These are phyloP conservation scores for Oxalis stricta DNA, from an alignment of 441 rosid species.

Conservation along the genomic window DNA sequence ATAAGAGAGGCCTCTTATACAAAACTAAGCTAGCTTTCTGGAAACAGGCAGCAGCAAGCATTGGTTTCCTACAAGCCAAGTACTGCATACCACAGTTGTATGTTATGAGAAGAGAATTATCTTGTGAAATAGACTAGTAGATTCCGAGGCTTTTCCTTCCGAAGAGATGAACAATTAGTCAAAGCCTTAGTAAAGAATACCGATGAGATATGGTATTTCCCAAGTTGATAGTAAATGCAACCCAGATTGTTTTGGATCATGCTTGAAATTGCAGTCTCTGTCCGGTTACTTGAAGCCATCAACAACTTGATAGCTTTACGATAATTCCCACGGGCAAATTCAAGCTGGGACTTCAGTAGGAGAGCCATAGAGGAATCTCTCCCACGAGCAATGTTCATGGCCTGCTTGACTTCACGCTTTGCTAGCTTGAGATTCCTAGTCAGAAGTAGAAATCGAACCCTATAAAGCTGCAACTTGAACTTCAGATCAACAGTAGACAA, in stretches of 20 bases:
- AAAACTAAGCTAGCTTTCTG: constrained; percentile 65
- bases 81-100: constrained; percentile 84
- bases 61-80: constrained; percentile 78
- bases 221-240: constrained; percentile 81
- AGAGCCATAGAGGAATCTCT: constrained; percentile 81
- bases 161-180: constrained; percentile 41
- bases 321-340: constrained; percentile 83
- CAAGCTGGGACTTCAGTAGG: constrained; percentile 90
- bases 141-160: constrained; percentile 60
- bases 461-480: constrained; percentile 88
- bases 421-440: constrained; percentile 86
- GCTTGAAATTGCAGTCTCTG: constrained; percentile 54
- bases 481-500: constrained; percentile 55
- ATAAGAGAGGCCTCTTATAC: constrained; percentile 55
- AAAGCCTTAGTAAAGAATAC: constrained; percentile 72
- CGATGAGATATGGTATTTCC: constrained; percentile 50
- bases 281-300: constrained; percentile 60
- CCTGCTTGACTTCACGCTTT: constrained; percentile 94
- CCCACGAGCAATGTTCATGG: constrained; percentile 78
- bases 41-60: constrained; percentile 74
- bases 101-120: constrained; percentile 64
- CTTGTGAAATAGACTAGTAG: constrained; percentile 62
- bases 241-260: constrained; percentile 85
- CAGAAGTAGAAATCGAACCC: constrained; percentile 72
- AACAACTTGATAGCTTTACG: constrained; percentile 86